Conservation (phyloP, 2,329 filamentous ascomycete genomes). For the Aspergillus japonicus region DNA sequence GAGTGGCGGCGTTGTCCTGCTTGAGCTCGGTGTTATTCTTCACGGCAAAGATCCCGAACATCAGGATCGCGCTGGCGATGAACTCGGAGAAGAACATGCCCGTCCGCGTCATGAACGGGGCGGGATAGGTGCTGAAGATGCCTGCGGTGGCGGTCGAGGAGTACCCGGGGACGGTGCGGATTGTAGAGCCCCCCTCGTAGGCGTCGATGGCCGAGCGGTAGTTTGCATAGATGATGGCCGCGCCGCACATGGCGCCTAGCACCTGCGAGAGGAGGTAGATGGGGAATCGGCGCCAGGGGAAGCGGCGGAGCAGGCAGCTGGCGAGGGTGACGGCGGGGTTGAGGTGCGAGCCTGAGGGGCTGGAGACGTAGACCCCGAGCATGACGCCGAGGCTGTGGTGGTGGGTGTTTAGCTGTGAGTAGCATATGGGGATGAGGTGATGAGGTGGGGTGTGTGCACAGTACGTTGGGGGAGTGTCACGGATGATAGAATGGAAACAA, state of each 20-base stretch:
- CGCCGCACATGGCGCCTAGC: conserved; percentile 64
- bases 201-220: conserved; percentile 64
- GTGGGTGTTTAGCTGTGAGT: conserved; percentile 6
- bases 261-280: conserved; percentile 66
- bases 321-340: conserved; percentile 70
- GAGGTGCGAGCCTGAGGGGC: conserved; percentile 64
- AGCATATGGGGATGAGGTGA: not conserved
- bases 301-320: conserved; percentile 66
- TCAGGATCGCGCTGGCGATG: conserved; percentile 64
- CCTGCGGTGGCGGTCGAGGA: conserved; percentile 62
- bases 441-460: too few species aligned
- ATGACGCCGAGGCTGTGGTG: conserved; percentile 60
- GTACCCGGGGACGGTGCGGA: conserved; percentile 61
- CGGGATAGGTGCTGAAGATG: conserved; percentile 72
- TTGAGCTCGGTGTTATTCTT: conserved; percentile 40
- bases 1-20: not conserved
- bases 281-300: conserved; percentile 69
- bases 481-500: conserved; percentile 11
- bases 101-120: conserved; percentile 59
- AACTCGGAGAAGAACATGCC: conserved; percentile 73
- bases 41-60: conserved; percentile 70
- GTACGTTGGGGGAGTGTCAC: too few species aligned
- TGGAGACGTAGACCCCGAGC: conserved; percentile 63
- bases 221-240: conserved; percentile 61
- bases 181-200: conserved; percentile 58